Conservation (phyloP, 2,329 filamentous ascomycete genomes). For the Fusarium sp. region DNA sequence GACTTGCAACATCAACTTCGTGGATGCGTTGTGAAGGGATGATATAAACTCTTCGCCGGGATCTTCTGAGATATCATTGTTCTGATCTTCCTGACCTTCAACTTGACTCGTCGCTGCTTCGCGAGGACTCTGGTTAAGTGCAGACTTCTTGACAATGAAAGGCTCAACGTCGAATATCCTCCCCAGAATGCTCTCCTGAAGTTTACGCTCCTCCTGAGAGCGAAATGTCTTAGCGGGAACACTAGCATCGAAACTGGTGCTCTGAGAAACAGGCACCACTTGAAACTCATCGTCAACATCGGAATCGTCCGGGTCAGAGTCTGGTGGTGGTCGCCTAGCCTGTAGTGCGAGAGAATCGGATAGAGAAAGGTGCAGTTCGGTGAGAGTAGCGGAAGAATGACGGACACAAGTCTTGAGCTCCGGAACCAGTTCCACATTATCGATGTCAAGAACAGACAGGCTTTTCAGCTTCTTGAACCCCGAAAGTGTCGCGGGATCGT, state of each 20-base stretch:
- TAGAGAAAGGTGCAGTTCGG: slow-evolving; percentile 69
- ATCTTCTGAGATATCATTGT: slow-evolving; percentile 38
- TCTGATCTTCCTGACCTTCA: slow-evolving; percentile 42
- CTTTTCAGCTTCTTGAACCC: slow-evolving; percentile 68
- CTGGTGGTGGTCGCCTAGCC: slow-evolving; percentile 54
- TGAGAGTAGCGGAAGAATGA: slow-evolving; percentile 67
- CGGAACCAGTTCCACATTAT: slow-evolving; percentile 66
- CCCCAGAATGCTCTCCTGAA: slow-evolving; percentile 66
- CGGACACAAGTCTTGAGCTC: slow-evolving; percentile 69
- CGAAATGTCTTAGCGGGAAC: slow-evolving; percentile 61
- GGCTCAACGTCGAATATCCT: slow-evolving; percentile 66
- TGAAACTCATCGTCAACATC: slow-evolving; percentile 70
- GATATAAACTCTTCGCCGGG: slow-evolving; percentile 49
- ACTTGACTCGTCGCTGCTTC: slow-evolving; percentile 31
- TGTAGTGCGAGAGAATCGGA: slow-evolving; percentile 64
- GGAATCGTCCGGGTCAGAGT: slow-evolving; percentile 62
- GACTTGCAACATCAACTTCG: slow-evolving; percentile 58
- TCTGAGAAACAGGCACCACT: slow-evolving; percentile 54
- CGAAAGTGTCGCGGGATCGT: slow-evolving; percentile 67
- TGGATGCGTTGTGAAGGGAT: slow-evolving; percentile 57
- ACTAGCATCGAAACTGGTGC: slow-evolving; percentile 54
- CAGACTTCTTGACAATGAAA: slow-evolving; percentile 54
- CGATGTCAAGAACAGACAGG: slow-evolving; percentile 71
- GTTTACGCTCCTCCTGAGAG: slow-evolving; percentile 66
- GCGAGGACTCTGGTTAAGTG: slow-evolving; percentile 45